Evolutionary conservation across 805 yeast species (phyloP).

Genomic region (Starmerella floricola): DNA sequence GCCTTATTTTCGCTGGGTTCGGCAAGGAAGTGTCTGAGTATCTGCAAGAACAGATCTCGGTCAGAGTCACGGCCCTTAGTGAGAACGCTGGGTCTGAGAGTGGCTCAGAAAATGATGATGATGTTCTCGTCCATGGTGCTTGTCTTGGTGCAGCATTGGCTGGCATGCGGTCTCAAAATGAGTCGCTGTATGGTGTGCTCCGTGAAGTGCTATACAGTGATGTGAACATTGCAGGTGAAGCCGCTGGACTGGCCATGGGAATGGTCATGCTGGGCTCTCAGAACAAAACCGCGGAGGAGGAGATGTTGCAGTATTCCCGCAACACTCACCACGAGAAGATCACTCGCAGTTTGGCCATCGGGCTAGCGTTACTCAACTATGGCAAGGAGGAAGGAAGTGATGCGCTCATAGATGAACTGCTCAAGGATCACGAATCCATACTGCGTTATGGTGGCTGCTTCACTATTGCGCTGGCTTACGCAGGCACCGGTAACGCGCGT

Average conservation of each 20-base stretch:
- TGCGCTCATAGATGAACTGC: constrained; percentile 47
- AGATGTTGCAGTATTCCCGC: constrained; percentile 81
- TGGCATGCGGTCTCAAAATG: constrained; percentile 81
- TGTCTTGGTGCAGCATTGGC: constrained; percentile 92
- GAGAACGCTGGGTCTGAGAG: constrained; percentile 28
- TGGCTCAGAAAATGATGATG: constrained; percentile 43
- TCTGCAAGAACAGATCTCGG: constrained; percentile 54
- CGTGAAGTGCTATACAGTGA: constrained; percentile 77
- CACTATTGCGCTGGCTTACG: constrained; percentile 88
- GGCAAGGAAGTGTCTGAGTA: constrained; percentile 72
- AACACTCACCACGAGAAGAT: constrained; percentile 95
- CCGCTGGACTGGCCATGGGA: constrained; percentile 95
- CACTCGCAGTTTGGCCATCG: constrained; percentile 82
- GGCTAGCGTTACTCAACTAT: constrained; percentile 73
- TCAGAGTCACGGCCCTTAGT: constrained; percentile 9
- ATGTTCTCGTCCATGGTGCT: constrained; percentile 88
- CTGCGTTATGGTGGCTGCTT: constrained; percentile 94
- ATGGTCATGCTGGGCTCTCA: constrained; percentile 90
- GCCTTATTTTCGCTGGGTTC: constrained; percentile 90
- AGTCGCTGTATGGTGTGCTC: constrained; percentile 63
- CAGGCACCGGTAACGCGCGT: constrained; percentile 83
- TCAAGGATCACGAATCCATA: constrained; percentile 65
- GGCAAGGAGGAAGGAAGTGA: constrained; percentile 80
- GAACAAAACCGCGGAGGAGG: constrained; percentile 50
- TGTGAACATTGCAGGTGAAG: constrained; percentile 88